Conservation (phyloP, 371 early-diverging fungal species). For the Saksenaea vasiformis region DNA sequence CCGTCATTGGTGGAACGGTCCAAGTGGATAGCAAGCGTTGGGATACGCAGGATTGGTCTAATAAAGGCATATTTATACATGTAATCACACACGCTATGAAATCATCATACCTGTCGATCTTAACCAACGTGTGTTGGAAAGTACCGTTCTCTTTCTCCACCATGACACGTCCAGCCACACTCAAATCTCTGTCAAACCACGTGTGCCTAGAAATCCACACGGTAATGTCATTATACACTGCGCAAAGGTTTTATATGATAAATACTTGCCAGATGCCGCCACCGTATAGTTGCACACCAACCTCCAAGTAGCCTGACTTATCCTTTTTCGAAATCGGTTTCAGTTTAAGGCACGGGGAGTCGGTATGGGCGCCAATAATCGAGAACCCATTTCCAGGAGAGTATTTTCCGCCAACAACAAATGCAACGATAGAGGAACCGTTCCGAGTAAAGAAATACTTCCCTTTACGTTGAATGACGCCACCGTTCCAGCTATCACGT, state of each 20-base stretch:
- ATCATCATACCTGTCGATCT: constrained; percentile 62
- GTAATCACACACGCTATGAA: background rate
- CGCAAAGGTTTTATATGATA: background rate
- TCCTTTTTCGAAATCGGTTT: constrained; percentile 94
- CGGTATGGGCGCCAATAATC: constrained; percentile 95
- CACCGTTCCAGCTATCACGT: constrained; percentile 77
- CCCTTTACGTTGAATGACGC: constrained; percentile 70
- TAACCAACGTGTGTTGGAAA: constrained; percentile 72
- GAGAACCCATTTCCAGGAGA: constrained; percentile 83
- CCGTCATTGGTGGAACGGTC: constrained; percentile 80
- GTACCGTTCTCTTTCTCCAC: constrained; percentile 72
- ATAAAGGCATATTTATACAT: background rate
- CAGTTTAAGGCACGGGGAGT: constrained; percentile 96
- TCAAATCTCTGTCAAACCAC: constrained; percentile 98
- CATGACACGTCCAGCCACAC: constrained; percentile 95
- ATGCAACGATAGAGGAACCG: constrained; percentile 88
- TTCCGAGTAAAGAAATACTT: constrained; percentile 97
- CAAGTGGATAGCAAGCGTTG: constrained; percentile 97
- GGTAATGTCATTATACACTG: background rate
- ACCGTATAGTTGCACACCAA: constrained; percentile 91
- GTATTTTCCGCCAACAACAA: constrained; percentile 90
- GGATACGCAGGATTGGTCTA: constrained; percentile 89
- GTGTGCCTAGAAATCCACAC: constrained; percentile 73
- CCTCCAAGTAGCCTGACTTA: constrained; percentile 82
- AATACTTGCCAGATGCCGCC: constrained; percentile 85